A percentile compares a stretch with the other conserved stretches of the same genome.
These are phyloP conservation scores for Triangularia verruculosa DNA, from an alignment of 2,329 filamentous ascomycete species.

Conservation along the genomic window DNA sequence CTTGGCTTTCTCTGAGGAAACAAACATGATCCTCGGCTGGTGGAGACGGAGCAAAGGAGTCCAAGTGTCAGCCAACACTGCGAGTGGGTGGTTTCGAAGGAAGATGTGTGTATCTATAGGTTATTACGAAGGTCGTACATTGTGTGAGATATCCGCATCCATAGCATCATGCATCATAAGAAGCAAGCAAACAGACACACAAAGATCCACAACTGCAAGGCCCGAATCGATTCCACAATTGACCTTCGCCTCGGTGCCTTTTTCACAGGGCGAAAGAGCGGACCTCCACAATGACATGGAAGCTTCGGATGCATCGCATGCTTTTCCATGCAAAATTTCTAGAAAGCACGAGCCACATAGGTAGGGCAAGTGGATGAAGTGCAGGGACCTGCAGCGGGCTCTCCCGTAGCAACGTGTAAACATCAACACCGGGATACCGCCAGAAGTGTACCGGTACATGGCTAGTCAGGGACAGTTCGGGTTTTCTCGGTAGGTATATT, in stretches of 20 bases:
- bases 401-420: not conserved
- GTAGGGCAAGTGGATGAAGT: not conserved
- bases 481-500: not conserved
- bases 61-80: not conserved
- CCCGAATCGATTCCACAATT: slow-evolving; percentile 2
- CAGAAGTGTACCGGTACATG: not conserved
- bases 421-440: not conserved
- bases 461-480: not conserved
- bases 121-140: not conserved
- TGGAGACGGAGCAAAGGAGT: not conserved
- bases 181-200: not conserved
- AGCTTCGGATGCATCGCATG: slow-evolving; percentile 7
- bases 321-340: slow-evolving; percentile 4
- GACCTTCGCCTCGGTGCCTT: not conserved
- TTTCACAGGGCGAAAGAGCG: slow-evolving; percentile 2
- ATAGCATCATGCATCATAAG: slow-evolving; percentile 1
- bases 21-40: not conserved
- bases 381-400: not conserved
- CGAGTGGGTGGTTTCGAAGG: not conserved
- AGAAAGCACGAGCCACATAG: slow-evolving; percentile 3
- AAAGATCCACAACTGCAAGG: slow-evolving; percentile 1
- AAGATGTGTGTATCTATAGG: not conserved
- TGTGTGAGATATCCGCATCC: not conserved
- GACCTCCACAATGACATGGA: slow-evolving; percentile 4
- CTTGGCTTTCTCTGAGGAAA: not conserved